These are phyloP conservation scores for Vitis rupestris DNA, from an alignment of 164 flowering plant species.

Conservation along the genomic window DNA sequence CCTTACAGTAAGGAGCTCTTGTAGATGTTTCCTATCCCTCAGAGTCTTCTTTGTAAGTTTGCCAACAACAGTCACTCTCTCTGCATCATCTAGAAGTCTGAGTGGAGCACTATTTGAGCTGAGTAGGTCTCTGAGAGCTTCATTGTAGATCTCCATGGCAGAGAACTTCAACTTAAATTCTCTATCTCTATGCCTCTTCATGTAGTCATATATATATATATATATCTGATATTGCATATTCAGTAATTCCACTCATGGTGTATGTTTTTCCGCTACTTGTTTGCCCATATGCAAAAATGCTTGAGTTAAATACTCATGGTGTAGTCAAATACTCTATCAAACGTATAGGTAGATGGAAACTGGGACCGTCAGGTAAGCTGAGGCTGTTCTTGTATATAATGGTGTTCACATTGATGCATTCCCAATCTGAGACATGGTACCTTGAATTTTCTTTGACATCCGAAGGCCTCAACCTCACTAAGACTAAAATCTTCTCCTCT, in stretches of 20 bases:
- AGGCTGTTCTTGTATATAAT: conserved; percentile 24
- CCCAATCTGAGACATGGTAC: conserved; percentile 39
- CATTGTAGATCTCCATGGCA: conserved; percentile 96
- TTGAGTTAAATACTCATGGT: conserved; percentile 23
- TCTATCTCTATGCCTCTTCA: conserved; percentile 64
- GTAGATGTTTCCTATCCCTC: conserved; percentile 61
- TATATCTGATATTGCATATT: conserved; percentile 67
- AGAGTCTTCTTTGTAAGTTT: conserved; percentile 75
- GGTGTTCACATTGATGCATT: conserved; percentile 34
- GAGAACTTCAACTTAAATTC: conserved; percentile 83
- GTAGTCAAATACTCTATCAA: too few species aligned
- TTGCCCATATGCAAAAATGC: conserved; percentile 94
- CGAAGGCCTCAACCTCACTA: conserved; percentile 39
- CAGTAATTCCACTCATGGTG: conserved; percentile 90
- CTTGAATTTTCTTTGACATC: conserved; percentile 25
- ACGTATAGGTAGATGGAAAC: conserved; percentile 26
- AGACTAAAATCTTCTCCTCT: conserved; percentile 32
- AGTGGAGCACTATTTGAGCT: conserved; percentile 65
- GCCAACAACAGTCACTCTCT: conserved; percentile 96
- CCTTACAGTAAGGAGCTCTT: conserved; percentile 44
- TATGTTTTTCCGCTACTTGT: conserved; percentile 98
- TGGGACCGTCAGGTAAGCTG: conserved; percentile 14
- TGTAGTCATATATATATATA: conserved; percentile 51
- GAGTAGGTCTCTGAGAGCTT: conserved; percentile 88
- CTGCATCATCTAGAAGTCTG: conserved; percentile 92